Evolutionary conservation across 2,329 filamentous ascomycete genomes (phyloP), one percentile per base, ranked within the genome.

Genomic region (Aspergillus quadrilineatus): DNA sequence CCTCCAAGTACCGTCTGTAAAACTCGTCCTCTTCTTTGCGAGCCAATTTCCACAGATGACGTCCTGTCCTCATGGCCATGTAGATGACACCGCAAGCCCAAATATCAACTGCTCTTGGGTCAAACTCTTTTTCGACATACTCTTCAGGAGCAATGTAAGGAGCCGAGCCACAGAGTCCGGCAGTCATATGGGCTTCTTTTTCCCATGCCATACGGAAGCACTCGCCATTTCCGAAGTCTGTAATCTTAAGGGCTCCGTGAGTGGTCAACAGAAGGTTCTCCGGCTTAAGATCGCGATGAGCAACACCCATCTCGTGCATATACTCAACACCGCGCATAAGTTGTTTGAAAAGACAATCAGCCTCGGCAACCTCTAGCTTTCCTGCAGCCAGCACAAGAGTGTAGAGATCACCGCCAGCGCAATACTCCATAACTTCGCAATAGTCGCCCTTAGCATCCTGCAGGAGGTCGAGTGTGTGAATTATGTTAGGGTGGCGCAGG

Each of bases 161-260:
- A 22, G 93, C 94, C 12, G 92, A 97, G 41, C 94, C 94, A 73
- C 94, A 99, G 10, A 99, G 85, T 43, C 94, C 94, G 41, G 92
- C 93, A 3, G 96, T 96, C 92, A 97, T 97, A 75, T 97, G 94
- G 17, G 94, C 89, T 73, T 97, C 92, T 53, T 92, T 94, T 75
- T 99, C 94, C 94, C 94, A 99, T 2, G 94, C 94, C 93, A 97
- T 97, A 55, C 94, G 89, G 83, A 99, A 99, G 75, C 94, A 99
- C 75, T 99, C 94, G 68, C 94, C 94, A 67, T 99, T 99, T 60
- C 94, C 94, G 67, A 99, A 99, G 73, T 99, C 94, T 29, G 94
- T 97, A 63, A 99, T 99, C 71, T 99, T 99, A 65, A 99, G 85
- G 12, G 87, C 90, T 56, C 94, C 94, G 63, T 92, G 90, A 0